Conservation (phyloP, 2,329 filamentous ascomycete species). For the Dichotomopilus funicola region DNA sequence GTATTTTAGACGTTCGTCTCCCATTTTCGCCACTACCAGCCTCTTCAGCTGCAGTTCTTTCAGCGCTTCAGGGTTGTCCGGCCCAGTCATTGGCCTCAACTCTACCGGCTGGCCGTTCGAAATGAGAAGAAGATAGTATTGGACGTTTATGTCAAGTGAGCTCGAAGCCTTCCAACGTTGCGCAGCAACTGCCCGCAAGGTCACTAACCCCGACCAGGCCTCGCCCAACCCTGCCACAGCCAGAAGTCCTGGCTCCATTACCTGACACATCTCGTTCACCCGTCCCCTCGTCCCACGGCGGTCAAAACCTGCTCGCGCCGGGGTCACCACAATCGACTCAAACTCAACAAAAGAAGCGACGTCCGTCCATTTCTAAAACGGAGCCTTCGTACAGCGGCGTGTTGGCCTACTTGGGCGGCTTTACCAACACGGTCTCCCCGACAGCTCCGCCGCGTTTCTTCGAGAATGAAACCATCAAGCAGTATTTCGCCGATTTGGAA, state of each 20-base stretch:
- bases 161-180: background rate
- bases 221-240: background rate
- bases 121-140: slow-evolving; percentile 18
- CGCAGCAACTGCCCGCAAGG: background rate
- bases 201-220: background rate
- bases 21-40: slow-evolving; percentile 40
- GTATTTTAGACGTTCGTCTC: slow-evolving; percentile 31
- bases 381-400: background rate
- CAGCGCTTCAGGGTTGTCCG: slow-evolving; percentile 12
- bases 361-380: background rate
- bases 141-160: slow-evolving; percentile 17
- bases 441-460: background rate
- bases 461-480: background rate
- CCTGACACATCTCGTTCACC: background rate
- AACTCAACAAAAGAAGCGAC: background rate
- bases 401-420: background rate
- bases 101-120: slow-evolving; percentile 20
- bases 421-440: background rate
- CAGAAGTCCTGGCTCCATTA: background rate
- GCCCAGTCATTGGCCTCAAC: slow-evolving; percentile 23
- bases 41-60: slow-evolving; percentile 32
- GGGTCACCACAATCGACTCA: background rate
- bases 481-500: background rate
- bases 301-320: background rate
- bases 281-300: background rate